phyloP scores from a whole-genome alignment of 495 filamentous ascomycete genomes.

The Poronia punctata region DNA sequence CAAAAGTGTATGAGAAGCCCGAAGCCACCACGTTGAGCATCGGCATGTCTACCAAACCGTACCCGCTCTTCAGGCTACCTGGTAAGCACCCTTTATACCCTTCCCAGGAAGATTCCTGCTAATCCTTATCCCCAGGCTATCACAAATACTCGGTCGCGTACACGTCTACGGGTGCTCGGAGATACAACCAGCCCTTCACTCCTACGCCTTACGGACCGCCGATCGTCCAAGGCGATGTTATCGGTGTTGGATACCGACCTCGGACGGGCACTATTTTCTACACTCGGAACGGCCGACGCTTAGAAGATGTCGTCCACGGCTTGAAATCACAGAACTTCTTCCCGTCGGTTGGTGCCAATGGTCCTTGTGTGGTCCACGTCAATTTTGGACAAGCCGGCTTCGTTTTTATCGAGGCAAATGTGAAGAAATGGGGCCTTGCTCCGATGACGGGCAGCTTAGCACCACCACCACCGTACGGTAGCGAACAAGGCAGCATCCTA shows the following conservation, averaged over 20 bases:
- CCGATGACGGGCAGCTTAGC: slow-evolving; percentile 93
- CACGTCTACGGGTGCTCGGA: slow-evolving; percentile 74
- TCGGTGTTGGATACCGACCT: slow-evolving; percentile 92
- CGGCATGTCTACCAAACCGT: slow-evolving; percentile 92
- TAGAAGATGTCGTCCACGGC: slow-evolving; percentile 91
- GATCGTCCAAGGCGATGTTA: slow-evolving; percentile 86
- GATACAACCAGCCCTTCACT: slow-evolving; percentile 85
- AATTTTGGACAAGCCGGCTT: slow-evolving; percentile 98
- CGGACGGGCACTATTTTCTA: slow-evolving; percentile 95
- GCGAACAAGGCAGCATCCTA: slow-evolving; percentile 90
- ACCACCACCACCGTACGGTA: slow-evolving; percentile 92
- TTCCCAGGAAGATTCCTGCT: background rate
- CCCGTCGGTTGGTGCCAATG: slow-evolving; percentile 89
- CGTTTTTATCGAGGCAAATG: slow-evolving; percentile 97
- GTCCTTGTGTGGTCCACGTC: slow-evolving; percentile 85
- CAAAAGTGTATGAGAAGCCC: slow-evolving; percentile 96
- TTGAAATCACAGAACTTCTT: slow-evolving; percentile 94
- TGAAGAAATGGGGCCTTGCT: slow-evolving; percentile 98
- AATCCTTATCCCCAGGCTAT: slow-evolving; percentile 50
- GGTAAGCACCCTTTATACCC: slow-evolving; percentile 48
- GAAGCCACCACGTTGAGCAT: slow-evolving; percentile 78
- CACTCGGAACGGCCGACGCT: slow-evolving; percentile 93
- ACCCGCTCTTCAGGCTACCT: slow-evolving; percentile 88
- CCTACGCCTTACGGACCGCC: slow-evolving; percentile 72
- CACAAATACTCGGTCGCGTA: slow-evolving; percentile 92